These are phyloP conservation scores for Clavispora phyllophila DNA, from an alignment of 805 yeast species.

Conservation along the genomic window DNA sequence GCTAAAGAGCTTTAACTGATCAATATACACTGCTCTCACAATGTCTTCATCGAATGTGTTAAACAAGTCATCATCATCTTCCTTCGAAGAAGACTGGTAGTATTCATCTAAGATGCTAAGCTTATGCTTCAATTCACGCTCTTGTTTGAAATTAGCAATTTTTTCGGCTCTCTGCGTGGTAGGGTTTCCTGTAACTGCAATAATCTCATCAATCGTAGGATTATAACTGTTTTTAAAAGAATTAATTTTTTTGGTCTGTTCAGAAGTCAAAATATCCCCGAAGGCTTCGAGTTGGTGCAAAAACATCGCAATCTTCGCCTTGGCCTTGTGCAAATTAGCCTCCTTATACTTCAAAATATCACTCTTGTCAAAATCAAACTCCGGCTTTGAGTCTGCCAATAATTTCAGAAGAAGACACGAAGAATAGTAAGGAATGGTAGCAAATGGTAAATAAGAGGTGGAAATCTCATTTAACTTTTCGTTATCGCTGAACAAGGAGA, in stretches of 20 bases:
- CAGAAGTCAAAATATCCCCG: slow-evolving; percentile 28
- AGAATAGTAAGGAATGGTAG: slow-evolving; percentile 55
- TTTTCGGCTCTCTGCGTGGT: slow-evolving; percentile 59
- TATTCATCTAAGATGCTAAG: slow-evolving; percentile 35
- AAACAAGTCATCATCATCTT: slow-evolving; percentile 16
- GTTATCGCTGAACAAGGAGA: slow-evolving; percentile 64
- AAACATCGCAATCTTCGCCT: slow-evolving; percentile 37
- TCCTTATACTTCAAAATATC: slow-evolving; percentile 20
- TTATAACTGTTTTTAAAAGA: slow-evolving; percentile 33
- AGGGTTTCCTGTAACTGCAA: slow-evolving; percentile 26
- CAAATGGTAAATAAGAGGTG: slow-evolving; percentile 56
- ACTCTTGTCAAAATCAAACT: slow-evolving; percentile 3
- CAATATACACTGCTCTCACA: slow-evolving; percentile 49
- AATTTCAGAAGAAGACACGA: slow-evolving; percentile 28
- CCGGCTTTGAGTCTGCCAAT: slow-evolving; percentile 2
- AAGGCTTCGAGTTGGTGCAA: slow-evolving; percentile 13
- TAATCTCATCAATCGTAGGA: slow-evolving; percentile 39
- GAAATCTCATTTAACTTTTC: slow-evolving; percentile 67
- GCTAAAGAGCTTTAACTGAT: slow-evolving; percentile 49
- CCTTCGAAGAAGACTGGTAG: slow-evolving; percentile 12
- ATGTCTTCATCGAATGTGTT: slow-evolving; percentile 57
- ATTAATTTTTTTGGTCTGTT: slow-evolving; percentile 35
- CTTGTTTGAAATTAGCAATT: slow-evolving; percentile 60
- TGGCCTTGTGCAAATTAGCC: slow-evolving; percentile 26
- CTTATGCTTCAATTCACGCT: slow-evolving; percentile 46